These are phyloP conservation scores for Mycosphaerella sp. DNA, from an alignment of 2,329 filamentous ascomycete genomes.

Conservation along the genomic window DNA sequence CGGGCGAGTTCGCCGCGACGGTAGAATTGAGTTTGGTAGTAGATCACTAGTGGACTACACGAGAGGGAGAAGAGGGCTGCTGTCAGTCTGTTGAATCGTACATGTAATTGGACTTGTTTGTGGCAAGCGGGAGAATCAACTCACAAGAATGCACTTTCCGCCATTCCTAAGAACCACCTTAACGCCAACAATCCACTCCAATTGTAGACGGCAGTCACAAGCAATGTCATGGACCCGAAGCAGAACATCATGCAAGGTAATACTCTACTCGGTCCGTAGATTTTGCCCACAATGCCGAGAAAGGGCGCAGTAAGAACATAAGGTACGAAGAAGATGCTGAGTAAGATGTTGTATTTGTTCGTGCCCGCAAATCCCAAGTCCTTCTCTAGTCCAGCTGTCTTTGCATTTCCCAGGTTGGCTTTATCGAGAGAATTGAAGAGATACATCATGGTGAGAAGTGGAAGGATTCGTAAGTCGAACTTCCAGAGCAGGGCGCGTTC, in stretches of 20 bases:
- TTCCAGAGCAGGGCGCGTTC: conserved; percentile 49
- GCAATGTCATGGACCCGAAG: conserved; percentile 60
- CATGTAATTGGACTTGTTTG: too few species aligned
- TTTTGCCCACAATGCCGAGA: conserved; percentile 61
- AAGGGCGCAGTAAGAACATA: conserved; percentile 65
- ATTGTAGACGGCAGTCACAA: conserved; percentile 51
- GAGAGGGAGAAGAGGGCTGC: conserved; percentile 22
- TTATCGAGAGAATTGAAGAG: conserved; percentile 51
- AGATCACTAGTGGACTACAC: conserved; percentile 65
- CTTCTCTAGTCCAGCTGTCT: conserved; percentile 41
- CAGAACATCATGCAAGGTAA: conserved; percentile 53
- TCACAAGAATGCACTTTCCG: conserved; percentile 4
- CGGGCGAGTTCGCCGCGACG: conserved; percentile 64
- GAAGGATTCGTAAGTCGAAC: conserved; percentile 51
- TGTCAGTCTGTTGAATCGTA: neutral
- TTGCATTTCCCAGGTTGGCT: conserved; percentile 40
- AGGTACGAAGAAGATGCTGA: conserved; percentile 69
- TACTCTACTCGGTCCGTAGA: conserved; percentile 57
- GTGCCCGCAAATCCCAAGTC: conserved; percentile 53
- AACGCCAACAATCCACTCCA: conserved; percentile 62
- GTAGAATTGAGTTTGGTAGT: conserved; percentile 59
- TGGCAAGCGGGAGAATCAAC: neutral
- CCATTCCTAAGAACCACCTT: conserved; percentile 56
- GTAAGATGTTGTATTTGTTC: conserved; percentile 60
- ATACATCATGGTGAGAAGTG: conserved; percentile 55